A percentile compares a stretch with the other conserved stretches of the same genome.
phyloP scores from a whole-genome alignment of 1,139 yeast species.

The Kurtzmaniella quercitrusa region DNA sequence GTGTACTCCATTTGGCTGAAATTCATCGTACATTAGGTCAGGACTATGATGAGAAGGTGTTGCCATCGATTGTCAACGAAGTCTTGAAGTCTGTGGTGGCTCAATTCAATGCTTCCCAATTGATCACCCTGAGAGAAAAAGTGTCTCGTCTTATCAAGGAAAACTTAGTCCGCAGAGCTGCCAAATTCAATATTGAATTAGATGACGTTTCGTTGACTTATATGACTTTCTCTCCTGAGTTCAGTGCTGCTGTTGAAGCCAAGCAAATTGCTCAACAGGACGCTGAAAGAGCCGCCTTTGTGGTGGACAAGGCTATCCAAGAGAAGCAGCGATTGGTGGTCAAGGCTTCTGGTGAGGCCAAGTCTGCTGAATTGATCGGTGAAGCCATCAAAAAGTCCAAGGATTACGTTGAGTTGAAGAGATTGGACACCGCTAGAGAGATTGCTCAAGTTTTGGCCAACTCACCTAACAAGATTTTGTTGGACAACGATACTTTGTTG shows the following conservation, averaged over 20 bases:
- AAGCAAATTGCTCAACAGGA: constrained; percentile 99
- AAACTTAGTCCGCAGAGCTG: constrained; percentile 85
- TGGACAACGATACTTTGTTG: constrained; percentile 88
- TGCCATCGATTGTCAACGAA: constrained; percentile 96
- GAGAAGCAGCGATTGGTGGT: constrained; percentile 96
- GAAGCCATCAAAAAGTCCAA: constrained; percentile 95
- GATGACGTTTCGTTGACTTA: constrained; percentile 95
- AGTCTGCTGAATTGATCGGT: constrained; percentile 96
- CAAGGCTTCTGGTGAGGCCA: constrained; percentile 97
- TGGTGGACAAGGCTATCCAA: constrained; percentile 95
- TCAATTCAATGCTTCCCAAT: constrained; percentile 95
- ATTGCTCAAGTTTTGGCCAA: constrained; percentile 81
- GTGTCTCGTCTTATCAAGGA: constrained; percentile 91
- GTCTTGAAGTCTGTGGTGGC: constrained; percentile 96
- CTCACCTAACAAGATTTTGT: constrained; percentile 86
- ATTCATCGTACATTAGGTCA: constrained; percentile 88
- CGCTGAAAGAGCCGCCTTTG: constrained; percentile 96
- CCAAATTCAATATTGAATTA: constrained; percentile 76
- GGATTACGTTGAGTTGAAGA: constrained; percentile 93
- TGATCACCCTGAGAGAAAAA: constrained; percentile 96
- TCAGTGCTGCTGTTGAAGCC: constrained; percentile 96
- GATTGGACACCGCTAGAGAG: constrained; percentile 95
- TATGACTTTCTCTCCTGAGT: constrained; percentile 97
- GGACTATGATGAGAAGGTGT: constrained; percentile 93
- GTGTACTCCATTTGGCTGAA: constrained; percentile 68